Percentiles rank a stretch among this genome's conserved stretches.
These are phyloP conservation scores for Neurospora tetrasperma DNA, from an alignment of 495 filamentous ascomycete species.

Conservation along the genomic window DNA sequence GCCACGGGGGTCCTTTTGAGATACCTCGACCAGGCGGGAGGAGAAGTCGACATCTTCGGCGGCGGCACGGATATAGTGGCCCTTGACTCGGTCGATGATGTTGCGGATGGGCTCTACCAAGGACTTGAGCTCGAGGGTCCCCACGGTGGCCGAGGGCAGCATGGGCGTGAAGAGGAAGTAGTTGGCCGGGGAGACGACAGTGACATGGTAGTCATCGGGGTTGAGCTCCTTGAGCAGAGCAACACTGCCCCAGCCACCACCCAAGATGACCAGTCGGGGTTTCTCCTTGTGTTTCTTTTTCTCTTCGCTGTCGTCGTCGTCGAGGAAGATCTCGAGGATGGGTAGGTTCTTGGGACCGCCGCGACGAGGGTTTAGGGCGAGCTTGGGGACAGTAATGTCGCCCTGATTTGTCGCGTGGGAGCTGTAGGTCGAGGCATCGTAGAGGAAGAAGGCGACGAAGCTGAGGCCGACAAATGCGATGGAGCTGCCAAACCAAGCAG, in stretches of 20 bases:
- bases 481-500: conserved; percentile 39
- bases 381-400: conserved; percentile 73
- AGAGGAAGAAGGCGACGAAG: conserved; percentile 80
- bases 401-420: conserved; percentile 44
- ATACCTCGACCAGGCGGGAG: conserved; percentile 78
- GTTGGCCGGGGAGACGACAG: conserved; percentile 85
- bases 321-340: conserved; percentile 74
- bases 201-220: conserved; percentile 86
- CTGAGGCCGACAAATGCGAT: conserved; percentile 34
- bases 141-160: conserved; percentile 92
- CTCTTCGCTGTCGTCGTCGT: conserved; percentile 70
- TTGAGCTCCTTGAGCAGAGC: conserved; percentile 84
- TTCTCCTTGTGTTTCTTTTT: conserved; percentile 66
- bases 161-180: conserved; percentile 98
- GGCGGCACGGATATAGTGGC: conserved; percentile 80
- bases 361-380: conserved; percentile 67
- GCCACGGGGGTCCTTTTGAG: conserved; percentile 60
- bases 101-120: conserved; percentile 87
- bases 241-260: conserved; percentile 92
- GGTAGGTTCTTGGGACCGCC: conserved; percentile 96
- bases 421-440: conserved; percentile 86
- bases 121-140: conserved; percentile 81
- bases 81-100: conserved; percentile 64
- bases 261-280: conserved; percentile 83
- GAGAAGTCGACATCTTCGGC: conserved; percentile 89